phyloP scores from a whole-genome alignment of 2,329 filamentous ascomycete species.

The Myriosclerotinia curreyana region DNA sequence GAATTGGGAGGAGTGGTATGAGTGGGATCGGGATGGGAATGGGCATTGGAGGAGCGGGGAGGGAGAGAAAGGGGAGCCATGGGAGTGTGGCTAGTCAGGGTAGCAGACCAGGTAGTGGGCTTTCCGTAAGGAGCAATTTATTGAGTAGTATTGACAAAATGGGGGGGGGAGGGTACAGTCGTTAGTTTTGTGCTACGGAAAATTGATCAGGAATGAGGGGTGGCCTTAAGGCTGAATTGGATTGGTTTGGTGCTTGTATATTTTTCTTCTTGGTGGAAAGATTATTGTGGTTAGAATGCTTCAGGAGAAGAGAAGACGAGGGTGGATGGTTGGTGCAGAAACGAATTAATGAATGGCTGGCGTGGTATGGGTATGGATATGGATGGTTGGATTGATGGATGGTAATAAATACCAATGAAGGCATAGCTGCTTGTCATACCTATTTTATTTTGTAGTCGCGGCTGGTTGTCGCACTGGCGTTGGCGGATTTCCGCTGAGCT shows the following conservation, averaged over 20 bases:
- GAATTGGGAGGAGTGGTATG: constrained; percentile 42
- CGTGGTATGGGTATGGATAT: constrained; percentile 7
- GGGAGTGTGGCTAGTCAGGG: constrained; percentile 43
- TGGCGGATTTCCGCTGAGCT: not conserved
- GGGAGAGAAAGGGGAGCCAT: constrained; percentile 29
- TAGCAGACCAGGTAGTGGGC: constrained; percentile 35
- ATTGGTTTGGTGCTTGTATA: constrained; percentile 22
- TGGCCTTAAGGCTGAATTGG: not conserved
- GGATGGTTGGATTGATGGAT: constrained; percentile 9
- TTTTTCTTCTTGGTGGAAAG: constrained; percentile 16
- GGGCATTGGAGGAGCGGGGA: constrained; percentile 14
- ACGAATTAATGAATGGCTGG: constrained; percentile 19
- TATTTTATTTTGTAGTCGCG: constrained; percentile 9
- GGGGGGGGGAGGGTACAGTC: constrained; percentile 51
- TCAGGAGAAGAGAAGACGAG: not conserved
- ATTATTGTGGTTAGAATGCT: constrained; percentile 7
- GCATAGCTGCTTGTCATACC: constrained; percentile 1
- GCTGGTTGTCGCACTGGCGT: not conserved
- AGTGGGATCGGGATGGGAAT: constrained; percentile 29
- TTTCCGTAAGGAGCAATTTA: constrained; percentile 62
- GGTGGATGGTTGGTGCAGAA: constrained; percentile 1
- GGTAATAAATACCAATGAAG: constrained; percentile 15
- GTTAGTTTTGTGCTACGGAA: not conserved
- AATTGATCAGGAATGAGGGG: not conserved
- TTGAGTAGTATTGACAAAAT: constrained; percentile 87